Evolutionary conservation across 2,329 filamentous ascomycete species (phyloP).

Genomic region (Cladobotryum mycophilum): DNA sequence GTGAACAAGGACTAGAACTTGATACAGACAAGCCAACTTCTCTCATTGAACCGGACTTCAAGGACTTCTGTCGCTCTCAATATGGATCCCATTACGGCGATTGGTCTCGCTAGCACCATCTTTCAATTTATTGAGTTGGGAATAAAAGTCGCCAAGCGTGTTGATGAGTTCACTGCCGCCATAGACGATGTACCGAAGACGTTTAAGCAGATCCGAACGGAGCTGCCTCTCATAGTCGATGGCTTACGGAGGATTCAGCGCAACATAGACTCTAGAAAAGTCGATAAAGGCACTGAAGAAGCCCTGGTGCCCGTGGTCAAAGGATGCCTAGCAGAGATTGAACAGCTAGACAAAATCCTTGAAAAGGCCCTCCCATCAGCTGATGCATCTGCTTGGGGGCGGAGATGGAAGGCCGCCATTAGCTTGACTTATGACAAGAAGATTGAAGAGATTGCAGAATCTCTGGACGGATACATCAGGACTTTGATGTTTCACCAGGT

Average conservation of each 20-base stretch:
- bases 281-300: conserved; percentile 1
- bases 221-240: conserved; percentile 3
- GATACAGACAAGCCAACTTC: too few relatives aligned
- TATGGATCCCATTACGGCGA: conserved; percentile 2
- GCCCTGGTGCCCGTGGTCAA: conserved; percentile 4
- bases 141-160: background rate
- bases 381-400: background rate
- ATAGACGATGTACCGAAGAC: background rate
- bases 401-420: background rate
- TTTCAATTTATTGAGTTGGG: conserved; percentile 5
- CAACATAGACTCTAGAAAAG: background rate
- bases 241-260: background rate
- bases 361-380: conserved; percentile 1
- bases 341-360: background rate
- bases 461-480: conserved; percentile 2
- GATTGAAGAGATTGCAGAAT: conserved; percentile 3
- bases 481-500: conserved; percentile 6
- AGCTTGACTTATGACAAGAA: conserved; percentile 3
- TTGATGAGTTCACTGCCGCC: conserved; percentile 1
- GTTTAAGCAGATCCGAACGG: conserved; percentile 1
- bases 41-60: too few relatives aligned
- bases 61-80: too few relatives aligned
- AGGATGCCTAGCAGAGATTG: background rate
- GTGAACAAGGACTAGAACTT: too few relatives aligned
- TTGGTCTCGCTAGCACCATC: background rate